Evolutionary conservation across 495 filamentous ascomycete genomes (phyloP).

Genomic region (Penicillium steckii): DNA sequence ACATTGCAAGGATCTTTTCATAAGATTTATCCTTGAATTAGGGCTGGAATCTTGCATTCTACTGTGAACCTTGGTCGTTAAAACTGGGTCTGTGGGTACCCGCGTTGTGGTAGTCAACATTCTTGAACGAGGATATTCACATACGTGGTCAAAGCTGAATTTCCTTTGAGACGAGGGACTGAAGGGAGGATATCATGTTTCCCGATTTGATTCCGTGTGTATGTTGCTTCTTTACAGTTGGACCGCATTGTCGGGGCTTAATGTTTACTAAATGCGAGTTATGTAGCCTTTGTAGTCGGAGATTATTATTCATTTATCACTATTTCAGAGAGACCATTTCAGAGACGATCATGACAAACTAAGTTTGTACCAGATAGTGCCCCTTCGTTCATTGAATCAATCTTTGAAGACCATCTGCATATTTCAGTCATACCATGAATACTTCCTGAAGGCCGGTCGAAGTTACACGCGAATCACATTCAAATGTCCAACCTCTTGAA

Average conservation of each 20-base stretch:
- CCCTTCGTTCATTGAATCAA: too few species aligned
- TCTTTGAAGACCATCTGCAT: conserved; percentile 8
- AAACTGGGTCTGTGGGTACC: neutral
- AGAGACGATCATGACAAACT: too few species aligned
- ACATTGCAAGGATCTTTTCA: too few species aligned
- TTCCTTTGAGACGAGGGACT: neutral
- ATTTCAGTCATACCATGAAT: conserved; percentile 10
- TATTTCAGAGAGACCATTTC: too few species aligned
- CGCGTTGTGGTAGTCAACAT: conserved; percentile 6
- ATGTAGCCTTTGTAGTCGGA: too few species aligned
- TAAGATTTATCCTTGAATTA: too few species aligned
- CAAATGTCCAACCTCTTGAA: neutral
- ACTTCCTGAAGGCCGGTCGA: conserved; percentile 6
- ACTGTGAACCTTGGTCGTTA: neutral
- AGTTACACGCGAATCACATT: conserved; percentile 15
- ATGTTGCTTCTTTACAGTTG: neutral
- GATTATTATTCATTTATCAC: too few species aligned
- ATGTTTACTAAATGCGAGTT: too few species aligned
- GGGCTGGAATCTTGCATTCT: conserved; percentile 5
- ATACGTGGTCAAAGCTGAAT: neutral
- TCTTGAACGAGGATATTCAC: conserved; percentile 5
- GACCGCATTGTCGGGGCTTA: neutral
- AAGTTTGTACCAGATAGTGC: too few species aligned
- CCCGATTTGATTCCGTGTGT: too few species aligned
- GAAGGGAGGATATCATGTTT: too few species aligned